Evolutionary conservation across 2,329 filamentous ascomycete species (phyloP).

Genomic region (Coleophoma eucalyptorum): DNA sequence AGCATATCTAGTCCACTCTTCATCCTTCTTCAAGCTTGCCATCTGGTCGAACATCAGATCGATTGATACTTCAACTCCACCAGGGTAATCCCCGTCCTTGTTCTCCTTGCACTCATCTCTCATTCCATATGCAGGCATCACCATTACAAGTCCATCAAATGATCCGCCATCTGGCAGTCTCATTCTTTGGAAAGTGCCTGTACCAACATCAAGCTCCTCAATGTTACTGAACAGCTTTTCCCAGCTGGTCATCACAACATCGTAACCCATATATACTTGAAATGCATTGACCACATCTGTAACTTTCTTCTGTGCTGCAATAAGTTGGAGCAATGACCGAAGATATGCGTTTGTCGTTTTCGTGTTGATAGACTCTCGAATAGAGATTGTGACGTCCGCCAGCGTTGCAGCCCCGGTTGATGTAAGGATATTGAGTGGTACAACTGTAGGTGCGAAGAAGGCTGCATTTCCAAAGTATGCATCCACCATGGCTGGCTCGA

Average conservation of each 20-base stretch:
- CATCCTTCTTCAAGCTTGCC: not conserved
- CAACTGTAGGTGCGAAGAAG: not conserved
- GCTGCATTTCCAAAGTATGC: constrained; percentile 4
- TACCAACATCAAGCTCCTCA: constrained; percentile 6
- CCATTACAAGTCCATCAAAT: constrained; percentile 4
- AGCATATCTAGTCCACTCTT: constrained; percentile 2
- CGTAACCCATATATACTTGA: constrained; percentile 3
- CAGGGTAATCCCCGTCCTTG: not conserved
- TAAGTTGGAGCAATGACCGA: constrained; percentile 2
- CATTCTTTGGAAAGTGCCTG: constrained; percentile 2
- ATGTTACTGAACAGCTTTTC: constrained; percentile 1
- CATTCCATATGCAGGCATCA: constrained; percentile 6
- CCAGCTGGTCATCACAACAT: constrained; percentile 6
- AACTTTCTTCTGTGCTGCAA: not conserved
- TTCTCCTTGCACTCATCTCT: not conserved
- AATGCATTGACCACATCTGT: constrained; percentile 4
- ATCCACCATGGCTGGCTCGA: not conserved
- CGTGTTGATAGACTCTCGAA: not conserved
- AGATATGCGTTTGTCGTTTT: constrained; percentile 2
- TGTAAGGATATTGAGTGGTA: not conserved
- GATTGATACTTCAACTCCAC: not conserved
- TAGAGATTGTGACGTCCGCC: not conserved
- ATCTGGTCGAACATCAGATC: constrained; percentile 1
- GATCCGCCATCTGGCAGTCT: not conserved
- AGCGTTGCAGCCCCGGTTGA: not conserved